Evolutionary conservation across 1,284 basidiomycete genomes (phyloP).

Genomic region (Naganishia liquefaciens): DNA sequence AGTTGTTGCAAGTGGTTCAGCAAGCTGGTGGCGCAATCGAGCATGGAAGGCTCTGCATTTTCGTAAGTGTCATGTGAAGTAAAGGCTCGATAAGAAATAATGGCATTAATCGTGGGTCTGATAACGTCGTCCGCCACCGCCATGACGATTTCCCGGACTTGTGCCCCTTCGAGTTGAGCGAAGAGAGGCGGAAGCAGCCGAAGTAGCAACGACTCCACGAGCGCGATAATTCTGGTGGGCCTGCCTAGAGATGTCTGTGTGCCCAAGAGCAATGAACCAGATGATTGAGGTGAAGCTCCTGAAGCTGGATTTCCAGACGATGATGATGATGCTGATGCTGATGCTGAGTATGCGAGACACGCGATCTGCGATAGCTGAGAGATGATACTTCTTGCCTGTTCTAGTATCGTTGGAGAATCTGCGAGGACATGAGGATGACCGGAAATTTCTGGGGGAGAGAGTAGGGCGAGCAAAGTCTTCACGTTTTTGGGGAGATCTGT

Average conservation of each 20-base stretch:
- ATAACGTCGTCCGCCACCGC: constrained; percentile 6
- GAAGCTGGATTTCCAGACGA: not conserved
- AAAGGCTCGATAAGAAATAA: not conserved
- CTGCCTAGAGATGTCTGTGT: not conserved
- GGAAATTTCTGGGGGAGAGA: no score
- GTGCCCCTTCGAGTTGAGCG: not conserved
- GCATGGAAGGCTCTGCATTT: not conserved
- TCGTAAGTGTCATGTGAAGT: not conserved
- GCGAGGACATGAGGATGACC: no score
- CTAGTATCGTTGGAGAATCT: not conserved
- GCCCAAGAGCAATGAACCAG: not conserved
- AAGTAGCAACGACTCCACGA: not conserved
- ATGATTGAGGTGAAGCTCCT: not conserved
- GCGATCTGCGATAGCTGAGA: constrained; percentile 3
- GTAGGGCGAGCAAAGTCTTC: no score
- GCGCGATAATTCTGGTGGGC: not conserved
- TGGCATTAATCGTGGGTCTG: constrained; percentile 7
- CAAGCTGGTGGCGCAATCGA: not conserved
- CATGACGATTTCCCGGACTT: not conserved
- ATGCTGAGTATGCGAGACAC: not conserved
- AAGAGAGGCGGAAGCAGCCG: constrained; percentile 7
- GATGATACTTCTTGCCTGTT: constrained; percentile 3
- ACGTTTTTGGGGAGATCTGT: no score
- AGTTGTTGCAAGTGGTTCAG: not conserved
- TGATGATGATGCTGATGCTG: not conserved